Conservation (phyloP, 495 filamentous ascomycete genomes). For the Parathielavia appendiculata region DNA sequence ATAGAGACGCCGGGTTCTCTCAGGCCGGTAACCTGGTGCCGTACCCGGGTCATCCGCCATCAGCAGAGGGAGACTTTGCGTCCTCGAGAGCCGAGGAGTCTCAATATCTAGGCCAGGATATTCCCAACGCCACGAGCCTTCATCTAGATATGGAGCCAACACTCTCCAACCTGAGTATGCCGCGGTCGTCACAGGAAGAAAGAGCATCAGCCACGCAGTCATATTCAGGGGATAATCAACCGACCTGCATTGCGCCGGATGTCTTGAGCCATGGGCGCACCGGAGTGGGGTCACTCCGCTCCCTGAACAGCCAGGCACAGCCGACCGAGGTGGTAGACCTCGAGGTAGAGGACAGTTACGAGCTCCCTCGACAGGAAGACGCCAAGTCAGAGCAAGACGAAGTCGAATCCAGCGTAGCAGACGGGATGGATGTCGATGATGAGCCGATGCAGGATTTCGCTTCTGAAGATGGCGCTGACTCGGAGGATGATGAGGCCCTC, state of each 20-base stretch:
- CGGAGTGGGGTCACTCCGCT: not conserved
- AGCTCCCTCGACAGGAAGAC: not conserved
- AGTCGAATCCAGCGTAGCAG: not conserved
- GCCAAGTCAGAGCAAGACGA: constrained; percentile 2
- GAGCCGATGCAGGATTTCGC: not conserved
- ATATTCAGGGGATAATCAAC: not conserved
- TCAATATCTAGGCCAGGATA: not conserved
- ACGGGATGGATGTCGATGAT: constrained; percentile 8
- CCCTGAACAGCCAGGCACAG: not conserved
- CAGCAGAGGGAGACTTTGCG: constrained; percentile 12
- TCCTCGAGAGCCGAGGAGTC: not conserved
- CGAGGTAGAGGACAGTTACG: constrained; percentile 2
- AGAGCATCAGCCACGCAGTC: not conserved
- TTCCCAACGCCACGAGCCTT: not conserved
- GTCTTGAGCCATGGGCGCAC: constrained; percentile 1
- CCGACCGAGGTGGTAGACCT: constrained; percentile 3
- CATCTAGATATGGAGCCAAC: constrained; percentile 12
- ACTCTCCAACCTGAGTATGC: not conserved
- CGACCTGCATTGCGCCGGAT: constrained; percentile 10
- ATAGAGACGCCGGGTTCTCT: not conserved
- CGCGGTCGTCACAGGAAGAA: not conserved
- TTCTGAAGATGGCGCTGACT: constrained; percentile 4
- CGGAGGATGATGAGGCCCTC: not conserved
- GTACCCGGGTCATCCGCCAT: not conserved
- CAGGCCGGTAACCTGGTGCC: not conserved